These are phyloP conservation scores for Porcisia hertigi DNA, from an alignment of 208 protist species.

Conservation along the genomic window DNA sequence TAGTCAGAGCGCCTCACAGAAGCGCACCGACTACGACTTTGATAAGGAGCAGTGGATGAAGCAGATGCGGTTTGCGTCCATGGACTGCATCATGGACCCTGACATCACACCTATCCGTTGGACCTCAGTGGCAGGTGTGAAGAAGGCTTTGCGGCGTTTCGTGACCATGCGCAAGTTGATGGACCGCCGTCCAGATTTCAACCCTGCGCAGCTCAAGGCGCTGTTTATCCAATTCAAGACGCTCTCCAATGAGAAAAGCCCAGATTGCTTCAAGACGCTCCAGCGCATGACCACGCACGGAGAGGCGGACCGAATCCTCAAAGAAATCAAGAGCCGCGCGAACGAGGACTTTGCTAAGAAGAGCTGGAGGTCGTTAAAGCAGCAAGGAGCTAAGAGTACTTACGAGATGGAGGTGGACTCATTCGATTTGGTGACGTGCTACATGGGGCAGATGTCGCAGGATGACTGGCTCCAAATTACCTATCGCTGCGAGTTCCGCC, in stretches of 20 bases:
- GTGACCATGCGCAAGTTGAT: constrained; percentile 88
- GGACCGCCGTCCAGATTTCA: constrained; percentile 86
- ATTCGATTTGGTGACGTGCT: constrained; percentile 86
- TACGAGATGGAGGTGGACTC: constrained; percentile 89
- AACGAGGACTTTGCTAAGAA: constrained; percentile 88
- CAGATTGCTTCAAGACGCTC: constrained; percentile 63
- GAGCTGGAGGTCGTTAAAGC: constrained; percentile 86
- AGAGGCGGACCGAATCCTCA: constrained; percentile 80
- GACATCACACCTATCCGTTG: constrained; percentile 84
- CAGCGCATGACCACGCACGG: constrained; percentile 89
- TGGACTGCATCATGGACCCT: constrained; percentile 93
- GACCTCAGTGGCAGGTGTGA: constrained; percentile 70
- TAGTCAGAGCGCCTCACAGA: constrained; percentile 62
- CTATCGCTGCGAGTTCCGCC: constrained; percentile 80
- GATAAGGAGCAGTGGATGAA: constrained; percentile 93
- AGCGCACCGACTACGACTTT: constrained; percentile 91
- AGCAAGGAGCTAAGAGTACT: constrained; percentile 53
- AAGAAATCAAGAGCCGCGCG: constrained; percentile 75
- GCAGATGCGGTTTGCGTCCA: constrained; percentile 90
- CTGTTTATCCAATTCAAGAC: constrained; percentile 79
- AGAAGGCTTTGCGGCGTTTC: constrained; percentile 78
- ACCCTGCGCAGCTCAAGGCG: constrained; percentile 60
- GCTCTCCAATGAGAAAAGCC: constrained; percentile 62
- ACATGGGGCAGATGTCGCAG: constrained; percentile 89
- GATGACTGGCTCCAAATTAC: constrained; percentile 92